A percentile compares a stretch with the other conserved stretches of the same genome.
Conservation (phyloP, 192 early-diverging fungal genomes). For the Linnemannia schmuckeri region DNA sequence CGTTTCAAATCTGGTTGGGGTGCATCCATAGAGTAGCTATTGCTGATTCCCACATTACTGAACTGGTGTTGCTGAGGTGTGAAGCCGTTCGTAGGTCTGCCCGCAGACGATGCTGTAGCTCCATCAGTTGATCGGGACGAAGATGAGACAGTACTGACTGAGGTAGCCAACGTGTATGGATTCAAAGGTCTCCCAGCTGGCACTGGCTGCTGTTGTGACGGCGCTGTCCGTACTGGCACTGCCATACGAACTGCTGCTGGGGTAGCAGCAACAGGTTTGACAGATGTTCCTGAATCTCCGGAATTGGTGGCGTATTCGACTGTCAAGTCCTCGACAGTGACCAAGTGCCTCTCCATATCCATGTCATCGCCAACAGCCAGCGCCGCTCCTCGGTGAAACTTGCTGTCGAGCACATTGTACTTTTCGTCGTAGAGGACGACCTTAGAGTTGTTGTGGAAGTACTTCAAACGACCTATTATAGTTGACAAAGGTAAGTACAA, state of each 20-base stretch:
- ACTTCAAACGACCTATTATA: conserved; percentile 47
- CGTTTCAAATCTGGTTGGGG: background rate
- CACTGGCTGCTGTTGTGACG: background rate
- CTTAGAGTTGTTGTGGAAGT: conserved; percentile 54
- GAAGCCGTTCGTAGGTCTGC: background rate
- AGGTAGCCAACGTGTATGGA: background rate
- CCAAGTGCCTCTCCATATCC: conserved; percentile 64
- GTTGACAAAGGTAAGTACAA: conserved; percentile 33
- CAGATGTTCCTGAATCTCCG: conserved; percentile 1
- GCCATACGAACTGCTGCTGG: background rate
- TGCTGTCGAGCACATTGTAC: conserved; percentile 56
- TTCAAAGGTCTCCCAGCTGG: background rate
- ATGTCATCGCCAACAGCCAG: conserved; percentile 60
- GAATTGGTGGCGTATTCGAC: conserved; percentile 22
- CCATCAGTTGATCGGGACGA: background rate
- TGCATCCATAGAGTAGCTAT: background rate
- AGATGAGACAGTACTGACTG: background rate
- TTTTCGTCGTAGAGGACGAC: conserved; percentile 62
- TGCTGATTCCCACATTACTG: background rate
- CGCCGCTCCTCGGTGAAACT: conserved; percentile 26
- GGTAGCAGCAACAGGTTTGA: background rate
- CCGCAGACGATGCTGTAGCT: background rate
- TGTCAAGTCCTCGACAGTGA: conserved; percentile 59
- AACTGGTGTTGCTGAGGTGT: background rate
- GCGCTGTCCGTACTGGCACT: background rate